These are phyloP conservation scores for Pythium monospermum DNA, from an alignment of 352 stramenopile species.

Conservation along the genomic window DNA sequence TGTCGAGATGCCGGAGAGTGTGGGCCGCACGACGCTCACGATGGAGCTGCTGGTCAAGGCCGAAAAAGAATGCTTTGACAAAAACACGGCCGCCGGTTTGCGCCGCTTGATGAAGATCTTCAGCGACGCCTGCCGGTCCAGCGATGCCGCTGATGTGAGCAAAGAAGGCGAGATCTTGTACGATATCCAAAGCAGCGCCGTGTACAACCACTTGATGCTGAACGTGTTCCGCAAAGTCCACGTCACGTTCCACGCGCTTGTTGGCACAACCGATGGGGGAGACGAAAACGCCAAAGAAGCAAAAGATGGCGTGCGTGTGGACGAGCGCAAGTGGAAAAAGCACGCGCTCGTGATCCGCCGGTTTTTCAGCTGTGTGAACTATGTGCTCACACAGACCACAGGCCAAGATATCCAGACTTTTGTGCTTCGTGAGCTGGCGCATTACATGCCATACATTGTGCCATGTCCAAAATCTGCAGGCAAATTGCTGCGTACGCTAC, in stretches of 20 bases:
- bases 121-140: slow-evolving; percentile 91
- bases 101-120: slow-evolving; percentile 93
- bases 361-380: slow-evolving; percentile 91
- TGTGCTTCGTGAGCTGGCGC: slow-evolving; percentile 71
- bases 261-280: slow-evolving; percentile 40
- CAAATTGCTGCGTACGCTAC: slow-evolving; percentile 75
- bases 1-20: slow-evolving; percentile 17
- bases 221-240: slow-evolving; percentile 88
- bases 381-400: slow-evolving; percentile 89
- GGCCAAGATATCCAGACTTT: slow-evolving; percentile 77
- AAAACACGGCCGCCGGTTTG: slow-evolving; percentile 83
- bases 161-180: slow-evolving; percentile 82
- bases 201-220: slow-evolving; percentile 96
- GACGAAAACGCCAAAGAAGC: slow-evolving; percentile 28
- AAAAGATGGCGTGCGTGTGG: slow-evolving; percentile 36
- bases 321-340: slow-evolving; percentile 81
- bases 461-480: slow-evolving; percentile 61
- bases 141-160: slow-evolving; percentile 71
- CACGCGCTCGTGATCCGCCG: slow-evolving; percentile 80
- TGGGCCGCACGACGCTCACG: slow-evolving; percentile 66
- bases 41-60: slow-evolving; percentile 69
- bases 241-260: slow-evolving; percentile 79
- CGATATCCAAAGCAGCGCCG: slow-evolving; percentile 89
- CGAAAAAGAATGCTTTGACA: slow-evolving; percentile 88
- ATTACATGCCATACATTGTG: slow-evolving; percentile 71